Conservation (phyloP, 257 asterid species). For the Rauvolfia tetraphylla region DNA sequence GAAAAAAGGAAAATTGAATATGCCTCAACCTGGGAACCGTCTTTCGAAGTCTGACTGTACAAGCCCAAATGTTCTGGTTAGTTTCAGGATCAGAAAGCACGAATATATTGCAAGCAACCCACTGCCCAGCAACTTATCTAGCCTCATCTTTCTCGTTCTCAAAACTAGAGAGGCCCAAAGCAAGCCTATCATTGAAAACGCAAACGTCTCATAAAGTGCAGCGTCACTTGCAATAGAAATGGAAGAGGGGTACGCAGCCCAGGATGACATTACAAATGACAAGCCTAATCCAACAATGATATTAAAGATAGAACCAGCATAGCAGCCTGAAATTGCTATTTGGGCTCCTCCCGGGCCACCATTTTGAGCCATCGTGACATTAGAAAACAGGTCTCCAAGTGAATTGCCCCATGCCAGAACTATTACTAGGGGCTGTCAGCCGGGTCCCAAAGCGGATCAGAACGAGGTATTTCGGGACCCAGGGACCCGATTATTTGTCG, state of each 20-base stretch:
- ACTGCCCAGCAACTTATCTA: slow-evolving; percentile 13
- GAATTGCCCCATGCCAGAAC: slow-evolving; percentile 32
- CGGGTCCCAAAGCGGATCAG: too few species aligned
- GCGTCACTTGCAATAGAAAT: neutral
- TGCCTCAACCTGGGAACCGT: neutral
- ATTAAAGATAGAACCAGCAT: slow-evolving; percentile 29
- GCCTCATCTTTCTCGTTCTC: slow-evolving; percentile 6
- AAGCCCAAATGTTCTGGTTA: slow-evolving; percentile 17
- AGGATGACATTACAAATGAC: slow-evolving; percentile 5
- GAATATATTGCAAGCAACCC: slow-evolving; percentile 17
- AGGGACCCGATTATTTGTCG: too few species aligned
- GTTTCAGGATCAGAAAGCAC: slow-evolving; percentile 11
- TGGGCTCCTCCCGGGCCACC: slow-evolving; percentile 23
- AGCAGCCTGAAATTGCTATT: slow-evolving; percentile 20
- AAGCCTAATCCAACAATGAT: slow-evolving; percentile 23
- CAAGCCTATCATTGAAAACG: slow-evolving; percentile 16
- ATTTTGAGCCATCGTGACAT: slow-evolving; percentile 21
- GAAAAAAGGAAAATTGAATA: neutral
- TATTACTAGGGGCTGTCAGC: slow-evolving; percentile 8
- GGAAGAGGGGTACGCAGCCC: slow-evolving; percentile 14
- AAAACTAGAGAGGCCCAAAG: slow-evolving; percentile 23
- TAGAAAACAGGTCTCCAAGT: slow-evolving; percentile 28
- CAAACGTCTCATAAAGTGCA: slow-evolving; percentile 15
- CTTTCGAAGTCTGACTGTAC: neutral
- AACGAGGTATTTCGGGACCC: too few species aligned